Evolutionary conservation across 257 asterid species (phyloP).

Genomic region (Fraxinus pennsylvanica): DNA sequence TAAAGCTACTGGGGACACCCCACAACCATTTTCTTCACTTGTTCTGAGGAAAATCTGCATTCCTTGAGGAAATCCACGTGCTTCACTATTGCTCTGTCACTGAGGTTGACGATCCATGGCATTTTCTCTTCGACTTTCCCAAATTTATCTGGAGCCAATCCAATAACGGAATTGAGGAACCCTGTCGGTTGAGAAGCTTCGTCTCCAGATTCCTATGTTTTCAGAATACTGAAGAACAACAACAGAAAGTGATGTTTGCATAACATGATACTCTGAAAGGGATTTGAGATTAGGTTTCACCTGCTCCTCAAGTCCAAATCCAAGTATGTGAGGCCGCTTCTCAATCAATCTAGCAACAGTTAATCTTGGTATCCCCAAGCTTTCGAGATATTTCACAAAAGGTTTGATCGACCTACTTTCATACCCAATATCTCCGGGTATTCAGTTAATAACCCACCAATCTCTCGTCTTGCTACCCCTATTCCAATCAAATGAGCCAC

Average conservation of each 20-base stretch:
- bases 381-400: conserved; percentile 75
- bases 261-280: conserved; percentile 62
- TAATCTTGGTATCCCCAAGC: conserved; percentile 70
- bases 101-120: conserved; percentile 82
- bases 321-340: conserved; percentile 79
- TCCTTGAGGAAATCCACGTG: conserved; percentile 69
- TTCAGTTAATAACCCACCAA: conserved; percentile 70
- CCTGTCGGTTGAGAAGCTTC: conserved; percentile 51
- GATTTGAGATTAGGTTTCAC: conserved; percentile 65
- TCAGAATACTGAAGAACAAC: conserved; percentile 88
- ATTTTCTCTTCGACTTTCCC: conserved; percentile 79
- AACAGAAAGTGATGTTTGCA: conserved; percentile 56
- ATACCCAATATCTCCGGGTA: conserved; percentile 91
- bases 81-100: conserved; percentile 56
- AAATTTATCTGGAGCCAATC: conserved; percentile 59
- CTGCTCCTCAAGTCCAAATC: conserved; percentile 72
- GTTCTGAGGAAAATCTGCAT: conserved; percentile 64
- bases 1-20: conserved; percentile 85
- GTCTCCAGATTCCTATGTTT: conserved; percentile 58
- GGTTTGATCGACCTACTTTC: conserved; percentile 96
- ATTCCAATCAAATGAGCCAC: conserved; percentile 93
- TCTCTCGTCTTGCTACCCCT: conserved; percentile 91
- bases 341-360: conserved; percentile 89
- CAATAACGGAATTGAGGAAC: conserved; percentile 55
- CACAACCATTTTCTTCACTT: conserved; percentile 71